phyloP scores from a whole-genome alignment of 768 basidiomycete genomes.

The Cystofilobasidium ferigula region DNA sequence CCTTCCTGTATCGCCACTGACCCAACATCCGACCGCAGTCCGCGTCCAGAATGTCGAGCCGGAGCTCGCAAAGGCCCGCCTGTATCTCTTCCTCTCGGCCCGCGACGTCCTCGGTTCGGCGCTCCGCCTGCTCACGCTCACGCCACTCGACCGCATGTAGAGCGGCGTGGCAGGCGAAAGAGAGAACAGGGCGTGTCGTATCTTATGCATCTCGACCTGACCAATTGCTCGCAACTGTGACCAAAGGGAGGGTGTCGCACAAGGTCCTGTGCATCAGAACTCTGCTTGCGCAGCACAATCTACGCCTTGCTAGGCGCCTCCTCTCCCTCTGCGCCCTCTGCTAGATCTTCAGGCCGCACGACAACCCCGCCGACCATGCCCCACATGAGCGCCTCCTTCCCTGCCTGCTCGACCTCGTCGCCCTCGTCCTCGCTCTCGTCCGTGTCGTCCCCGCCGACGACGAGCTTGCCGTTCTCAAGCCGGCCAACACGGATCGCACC shows the following conservation, averaged over 20 bases:
- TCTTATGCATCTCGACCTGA: too few relatives aligned
- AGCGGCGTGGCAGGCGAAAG: neutral
- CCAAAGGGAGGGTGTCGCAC: too few relatives aligned
- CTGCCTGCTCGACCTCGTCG: constrained; percentile 11
- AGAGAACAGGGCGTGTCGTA: neutral
- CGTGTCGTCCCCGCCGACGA: constrained; percentile 19
- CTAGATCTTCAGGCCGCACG: constrained; percentile 19
- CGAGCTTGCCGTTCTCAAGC: constrained; percentile 25
- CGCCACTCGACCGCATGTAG: constrained; percentile 87
- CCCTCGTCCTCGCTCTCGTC: constrained; percentile 14
- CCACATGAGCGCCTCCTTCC: constrained; percentile 26
- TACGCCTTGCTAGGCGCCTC: neutral
- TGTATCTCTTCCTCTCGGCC: constrained; percentile 81
- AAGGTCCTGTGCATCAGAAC: too few relatives aligned
- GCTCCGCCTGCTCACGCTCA: constrained; percentile 76
- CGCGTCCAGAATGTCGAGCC: constrained; percentile 25
- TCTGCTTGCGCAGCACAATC: too few relatives aligned
- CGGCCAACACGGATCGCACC: constrained; percentile 22
- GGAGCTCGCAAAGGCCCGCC: constrained; percentile 54
- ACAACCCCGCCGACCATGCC: constrained; percentile 26
- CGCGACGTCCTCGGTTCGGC: constrained; percentile 78
- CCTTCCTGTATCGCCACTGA: constrained; percentile 65
- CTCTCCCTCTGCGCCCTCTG: neutral
- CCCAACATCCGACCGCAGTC: constrained; percentile 13
- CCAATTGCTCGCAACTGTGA: too few relatives aligned